Percentiles rank a stretch among this genome's conserved stretches.
Evolutionary conservation across 805 yeast genomes (phyloP).

Genomic region (Candida tibetensis): DNA sequence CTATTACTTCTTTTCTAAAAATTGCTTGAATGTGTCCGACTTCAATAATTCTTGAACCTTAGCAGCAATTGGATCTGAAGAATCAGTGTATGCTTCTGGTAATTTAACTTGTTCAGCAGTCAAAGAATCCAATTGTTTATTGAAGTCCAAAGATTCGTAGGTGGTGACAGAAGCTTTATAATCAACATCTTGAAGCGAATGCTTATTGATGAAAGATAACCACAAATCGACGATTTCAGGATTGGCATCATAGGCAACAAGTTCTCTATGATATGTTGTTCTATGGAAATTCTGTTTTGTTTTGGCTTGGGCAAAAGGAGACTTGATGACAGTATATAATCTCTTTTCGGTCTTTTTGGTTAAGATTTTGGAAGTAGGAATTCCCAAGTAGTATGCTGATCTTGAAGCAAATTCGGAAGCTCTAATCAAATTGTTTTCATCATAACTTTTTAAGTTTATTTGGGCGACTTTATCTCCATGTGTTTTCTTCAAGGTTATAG

Average conservation of each 20-base stretch:
- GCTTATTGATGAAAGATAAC: conserved; percentile 73
- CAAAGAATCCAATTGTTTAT: conserved; percentile 34
- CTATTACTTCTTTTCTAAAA: conserved; percentile 26
- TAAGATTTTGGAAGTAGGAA: conserved; percentile 81
- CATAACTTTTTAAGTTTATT: conserved; percentile 68
- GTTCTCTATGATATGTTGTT: conserved; percentile 70
- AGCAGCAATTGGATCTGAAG: conserved; percentile 50
- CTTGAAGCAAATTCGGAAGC: conserved; percentile 83
- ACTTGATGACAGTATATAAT: conserved; percentile 88
- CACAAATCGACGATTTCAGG: conserved; percentile 81
- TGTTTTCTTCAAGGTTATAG: conserved; percentile 62
- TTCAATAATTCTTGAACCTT: conserved; percentile 70
- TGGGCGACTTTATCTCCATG: conserved; percentile 80
- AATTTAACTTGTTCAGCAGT: conserved; percentile 25
- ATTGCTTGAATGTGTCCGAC: conserved; percentile 67
- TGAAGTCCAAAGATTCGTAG: conserved; percentile 36
- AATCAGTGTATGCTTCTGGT: conserved; percentile 33
- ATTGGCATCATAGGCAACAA: conserved; percentile 80
- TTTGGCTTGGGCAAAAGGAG: conserved; percentile 93
- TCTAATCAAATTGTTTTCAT: conserved; percentile 66
- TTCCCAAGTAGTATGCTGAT: conserved; percentile 85
- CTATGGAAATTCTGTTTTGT: conserved; percentile 93
- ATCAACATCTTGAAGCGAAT: conserved; percentile 79
- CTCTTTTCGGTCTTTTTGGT: conserved; percentile 65
- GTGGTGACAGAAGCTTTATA: conserved; percentile 65